Evolutionary conservation across 805 yeast genomes (phyloP), one percentile per base, ranked within the genome.

Genomic region (Candida chilensis): DNA sequence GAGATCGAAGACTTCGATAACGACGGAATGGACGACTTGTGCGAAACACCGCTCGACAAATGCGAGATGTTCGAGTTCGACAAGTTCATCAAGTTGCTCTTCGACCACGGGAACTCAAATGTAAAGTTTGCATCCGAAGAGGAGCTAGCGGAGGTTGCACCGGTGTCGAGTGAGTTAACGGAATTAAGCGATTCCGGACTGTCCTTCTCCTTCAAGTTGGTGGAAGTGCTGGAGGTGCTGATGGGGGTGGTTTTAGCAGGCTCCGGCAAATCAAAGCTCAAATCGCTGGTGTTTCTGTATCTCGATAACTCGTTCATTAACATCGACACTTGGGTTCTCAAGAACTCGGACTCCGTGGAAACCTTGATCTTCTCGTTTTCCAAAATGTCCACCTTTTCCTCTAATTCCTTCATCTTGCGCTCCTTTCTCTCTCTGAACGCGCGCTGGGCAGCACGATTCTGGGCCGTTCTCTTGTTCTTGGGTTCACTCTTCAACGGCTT

Each of bases 361-460:
- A 81, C 81, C 38, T 74, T 73, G 33, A 74, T 57, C 35, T 79
- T 78, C 40, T 78, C 82, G 38, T 70, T 69, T 52, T 92, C 96
- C 40, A 90, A 66, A 40, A 60, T 52, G 30, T 66, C 55, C 10
- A 90, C 94, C 42, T 83, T 78, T 28, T 75, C 77, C 50, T 88
- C 96, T 37, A 90, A 64, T 39, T 86, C 95, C 47, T 75, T 73
- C 77, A 92, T 71, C 47, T 83, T 85, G 30, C 67, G 68, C 53
- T 90, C 97, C 52, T 90, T 90, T 37, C 97, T 73, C 56, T 92
- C 97, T 34, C 97, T 67, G 57, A 86, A 90, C 5, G 97, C 97
- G 32, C 97, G 67, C 57, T 92, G 98, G n/a, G 97, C 97, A 3
- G 96, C 96, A 45, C 97, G 71, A 54, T 92, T 90, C 58, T 92